Evolutionary conservation across 352 stramenopile species (phyloP).

Genomic region (Aphanomyces stellatus): DNA sequence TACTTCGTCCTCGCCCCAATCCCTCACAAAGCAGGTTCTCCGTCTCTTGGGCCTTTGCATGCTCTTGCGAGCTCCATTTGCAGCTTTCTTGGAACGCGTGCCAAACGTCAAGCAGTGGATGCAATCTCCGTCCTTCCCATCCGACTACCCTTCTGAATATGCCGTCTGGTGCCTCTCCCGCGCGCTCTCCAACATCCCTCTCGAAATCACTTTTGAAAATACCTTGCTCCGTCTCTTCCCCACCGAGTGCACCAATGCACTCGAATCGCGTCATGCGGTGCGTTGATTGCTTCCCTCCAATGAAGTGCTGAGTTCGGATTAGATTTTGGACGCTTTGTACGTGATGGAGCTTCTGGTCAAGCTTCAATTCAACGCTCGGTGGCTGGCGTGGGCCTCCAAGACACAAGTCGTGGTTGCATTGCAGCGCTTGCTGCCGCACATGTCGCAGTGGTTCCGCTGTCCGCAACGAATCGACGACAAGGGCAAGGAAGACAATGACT

Average conservation of each 20-base stretch:
- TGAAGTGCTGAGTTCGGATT: background rate
- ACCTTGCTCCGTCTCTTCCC: background rate
- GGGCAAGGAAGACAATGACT: background rate
- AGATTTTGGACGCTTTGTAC: conserved; percentile 12
- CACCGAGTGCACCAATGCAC: background rate
- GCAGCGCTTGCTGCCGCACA: background rate
- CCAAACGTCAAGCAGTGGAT: conserved; percentile 1
- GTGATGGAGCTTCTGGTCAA: conserved; percentile 1
- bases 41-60: background rate
- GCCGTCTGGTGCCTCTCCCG: no score
- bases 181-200: background rate
- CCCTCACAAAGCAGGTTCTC: background rate
- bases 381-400: background rate
- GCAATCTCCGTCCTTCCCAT: background rate
- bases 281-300: background rate
- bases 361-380: background rate
- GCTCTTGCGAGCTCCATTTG: conserved; percentile 8
- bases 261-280: background rate
- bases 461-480: background rate
- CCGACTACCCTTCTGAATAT: no score
- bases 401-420: background rate
- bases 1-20: background rate
- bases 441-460: background rate
- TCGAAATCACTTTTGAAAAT: no score
- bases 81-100: background rate